These are phyloP conservation scores for Liriodendron chinense DNA, from an alignment of 164 flowering plant genomes.

Conservation along the genomic window DNA sequence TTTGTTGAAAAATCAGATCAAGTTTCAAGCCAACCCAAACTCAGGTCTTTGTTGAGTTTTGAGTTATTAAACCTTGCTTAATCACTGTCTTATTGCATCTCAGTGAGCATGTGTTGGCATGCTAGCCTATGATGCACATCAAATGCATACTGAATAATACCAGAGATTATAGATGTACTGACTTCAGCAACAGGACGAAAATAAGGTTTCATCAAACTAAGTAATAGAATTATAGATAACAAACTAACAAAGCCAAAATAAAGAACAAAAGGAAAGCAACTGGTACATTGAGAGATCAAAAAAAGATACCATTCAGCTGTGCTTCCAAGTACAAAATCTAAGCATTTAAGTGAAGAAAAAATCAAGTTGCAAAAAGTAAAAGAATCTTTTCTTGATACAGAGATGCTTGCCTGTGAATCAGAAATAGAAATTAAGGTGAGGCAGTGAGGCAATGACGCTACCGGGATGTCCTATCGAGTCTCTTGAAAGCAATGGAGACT, in stretches of 20 bases:
- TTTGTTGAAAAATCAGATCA: neutral
- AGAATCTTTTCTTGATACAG: neutral
- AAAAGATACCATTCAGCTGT: neutral
- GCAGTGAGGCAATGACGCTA: neutral
- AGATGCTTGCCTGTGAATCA: constrained; percentile 4
- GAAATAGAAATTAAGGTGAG: neutral
- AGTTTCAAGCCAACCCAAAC: neutral
- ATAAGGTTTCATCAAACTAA: neutral
- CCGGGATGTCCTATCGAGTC: neutral
- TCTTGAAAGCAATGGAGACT: constrained; percentile 2
- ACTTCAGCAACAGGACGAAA: neutral
- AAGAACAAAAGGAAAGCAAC: neutral
- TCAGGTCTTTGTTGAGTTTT: neutral
- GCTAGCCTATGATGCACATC: neutral
- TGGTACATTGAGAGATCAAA: neutral
- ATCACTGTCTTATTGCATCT: neutral
- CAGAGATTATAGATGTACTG: neutral
- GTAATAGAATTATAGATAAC: neutral
- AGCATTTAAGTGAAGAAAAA: neutral
- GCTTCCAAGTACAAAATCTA: neutral
- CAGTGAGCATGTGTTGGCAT: neutral
- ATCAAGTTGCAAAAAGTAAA: neutral
- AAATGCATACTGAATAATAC: neutral
- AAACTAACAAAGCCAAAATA: neutral
- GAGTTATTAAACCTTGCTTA: neutral